Evolutionary conservation across 768 basidiomycete genomes (phyloP).

Genomic region (Cystofilobasidium bisporidii): DNA sequence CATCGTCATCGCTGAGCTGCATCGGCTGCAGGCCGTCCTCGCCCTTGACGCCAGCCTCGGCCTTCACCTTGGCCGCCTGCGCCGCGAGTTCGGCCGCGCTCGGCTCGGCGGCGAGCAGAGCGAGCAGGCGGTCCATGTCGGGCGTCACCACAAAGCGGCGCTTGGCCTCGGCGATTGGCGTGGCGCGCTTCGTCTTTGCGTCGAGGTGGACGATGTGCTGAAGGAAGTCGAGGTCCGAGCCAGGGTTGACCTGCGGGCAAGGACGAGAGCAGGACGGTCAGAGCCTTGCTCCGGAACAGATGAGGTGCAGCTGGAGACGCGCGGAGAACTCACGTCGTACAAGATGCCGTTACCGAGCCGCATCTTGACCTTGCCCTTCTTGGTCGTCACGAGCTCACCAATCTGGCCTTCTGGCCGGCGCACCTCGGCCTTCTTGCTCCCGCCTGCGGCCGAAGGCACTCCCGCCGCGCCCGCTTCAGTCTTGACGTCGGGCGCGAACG

Average conservation of each 20-base stretch:
- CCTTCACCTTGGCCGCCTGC: background rate
- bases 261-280: too few relatives aligned
- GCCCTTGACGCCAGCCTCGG: background rate
- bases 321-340: conserved; percentile 23
- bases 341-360: conserved; percentile 24
- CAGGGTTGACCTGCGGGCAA: conserved; percentile 20
- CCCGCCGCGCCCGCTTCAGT: background rate
- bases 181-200: conserved; percentile 10
- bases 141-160: conserved; percentile 27
- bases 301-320: too few relatives aligned
- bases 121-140: conserved; percentile 21
- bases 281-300: too few relatives aligned
- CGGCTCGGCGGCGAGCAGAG: background rate
- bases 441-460: background rate
- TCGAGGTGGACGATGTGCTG: conserved; percentile 28
- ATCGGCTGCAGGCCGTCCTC: conserved; percentile 4
- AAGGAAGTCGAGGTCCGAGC: conserved; percentile 27
- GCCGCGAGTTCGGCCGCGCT: background rate
- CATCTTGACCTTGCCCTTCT: conserved; percentile 27
- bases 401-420: conserved; percentile 26
- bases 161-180: conserved; percentile 13
- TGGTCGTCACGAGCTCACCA: conserved; percentile 24
- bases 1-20: background rate
- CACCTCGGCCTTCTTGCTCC: conserved; percentile 9
- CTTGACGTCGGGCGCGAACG: conserved; percentile 19